Percentiles rank a stretch among this genome's conserved stretches.
These are phyloP conservation scores for Clitocybe nebularis DNA, from an alignment of 1,284 basidiomycete genomes.

Conservation along the genomic window DNA sequence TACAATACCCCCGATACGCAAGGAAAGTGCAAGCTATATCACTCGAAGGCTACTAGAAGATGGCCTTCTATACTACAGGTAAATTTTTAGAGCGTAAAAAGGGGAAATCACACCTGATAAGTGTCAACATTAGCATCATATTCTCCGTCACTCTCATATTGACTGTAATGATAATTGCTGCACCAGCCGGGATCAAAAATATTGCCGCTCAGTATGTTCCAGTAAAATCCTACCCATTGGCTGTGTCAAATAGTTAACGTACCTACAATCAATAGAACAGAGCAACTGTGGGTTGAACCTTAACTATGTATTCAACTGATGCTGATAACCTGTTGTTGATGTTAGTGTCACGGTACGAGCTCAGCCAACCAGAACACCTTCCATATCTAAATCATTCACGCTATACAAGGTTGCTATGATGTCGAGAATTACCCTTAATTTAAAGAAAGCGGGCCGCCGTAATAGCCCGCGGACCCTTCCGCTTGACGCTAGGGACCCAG, in stretches of 20 bases:
- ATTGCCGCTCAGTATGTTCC: constrained; percentile 48
- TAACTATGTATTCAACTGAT: too few relatives aligned
- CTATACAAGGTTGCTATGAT: constrained; percentile 44
- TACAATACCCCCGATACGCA: constrained; percentile 36
- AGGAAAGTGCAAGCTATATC: constrained; percentile 37
- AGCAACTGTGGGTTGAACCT: constrained; percentile 21
- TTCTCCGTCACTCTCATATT: constrained; percentile 46
- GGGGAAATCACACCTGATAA: not conserved
- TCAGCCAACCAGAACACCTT: too few relatives aligned
- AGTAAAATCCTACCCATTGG: too few relatives aligned
- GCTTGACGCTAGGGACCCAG: too few relatives aligned
- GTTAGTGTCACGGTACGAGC: not conserved
- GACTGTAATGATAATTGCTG: constrained; percentile 46
- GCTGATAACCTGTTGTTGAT: not conserved
- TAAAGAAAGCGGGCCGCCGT: constrained; percentile 27
- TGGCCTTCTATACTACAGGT: constrained; percentile 36
- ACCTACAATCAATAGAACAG: constrained; percentile 4
- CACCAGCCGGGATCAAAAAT: constrained; percentile 43
- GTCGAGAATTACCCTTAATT: constrained; percentile 47
- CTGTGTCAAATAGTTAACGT: too few relatives aligned
- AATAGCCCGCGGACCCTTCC: too few relatives aligned
- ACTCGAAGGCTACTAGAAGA: constrained; percentile 45
- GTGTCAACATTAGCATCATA: constrained; percentile 37
- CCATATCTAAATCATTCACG: not conserved
- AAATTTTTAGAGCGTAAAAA: not conserved